Conservation (phyloP, 2,329 filamentous ascomycete genomes). For the Fusarium multiceps region DNA sequence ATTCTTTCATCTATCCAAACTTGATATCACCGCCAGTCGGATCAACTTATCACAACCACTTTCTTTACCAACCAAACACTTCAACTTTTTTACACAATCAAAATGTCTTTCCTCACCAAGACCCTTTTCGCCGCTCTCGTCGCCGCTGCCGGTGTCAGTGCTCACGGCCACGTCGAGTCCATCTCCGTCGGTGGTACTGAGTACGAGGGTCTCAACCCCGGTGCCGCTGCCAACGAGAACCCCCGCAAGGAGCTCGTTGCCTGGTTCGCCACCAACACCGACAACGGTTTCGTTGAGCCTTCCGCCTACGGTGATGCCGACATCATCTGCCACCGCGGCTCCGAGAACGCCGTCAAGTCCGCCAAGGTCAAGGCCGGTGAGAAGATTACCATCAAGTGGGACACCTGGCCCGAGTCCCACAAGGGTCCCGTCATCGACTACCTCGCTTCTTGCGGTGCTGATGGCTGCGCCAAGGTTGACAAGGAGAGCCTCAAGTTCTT, state of each 20-base stretch:
- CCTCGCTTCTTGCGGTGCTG: slow-evolving; percentile 67
- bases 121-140: slow-evolving; percentile 44
- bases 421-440: slow-evolving; percentile 71
- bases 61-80: slow-evolving; percentile 11
- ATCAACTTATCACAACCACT: slow-evolving; percentile 10
- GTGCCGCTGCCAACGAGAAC: slow-evolving; percentile 32
- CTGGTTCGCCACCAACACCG: slow-evolving; percentile 57
- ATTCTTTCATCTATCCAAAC: slow-evolving; percentile 23
- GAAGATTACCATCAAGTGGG: slow-evolving; percentile 56
- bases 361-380: slow-evolving; percentile 54
- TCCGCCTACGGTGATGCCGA: slow-evolving; percentile 54
- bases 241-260: slow-evolving; percentile 47
- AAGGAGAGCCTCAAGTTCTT: slow-evolving; percentile 68
- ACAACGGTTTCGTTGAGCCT: slow-evolving; percentile 64
- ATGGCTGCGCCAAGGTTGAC: slow-evolving; percentile 64
- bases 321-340: slow-evolving; percentile 61
- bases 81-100: slow-evolving; percentile 18
- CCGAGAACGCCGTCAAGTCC: slow-evolving; percentile 52
- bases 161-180: slow-evolving; percentile 47
- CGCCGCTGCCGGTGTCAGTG: slow-evolving; percentile 44
- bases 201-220: slow-evolving; percentile 27
- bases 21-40: slow-evolving; percentile 41
- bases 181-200: slow-evolving; percentile 44
- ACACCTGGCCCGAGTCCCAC: slow-evolving; percentile 57
- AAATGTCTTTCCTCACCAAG: slow-evolving; percentile 45